Evolutionary conservation across 2,329 filamentous ascomycete genomes (phyloP).

Genomic region (Exophiala oligosperma): DNA sequence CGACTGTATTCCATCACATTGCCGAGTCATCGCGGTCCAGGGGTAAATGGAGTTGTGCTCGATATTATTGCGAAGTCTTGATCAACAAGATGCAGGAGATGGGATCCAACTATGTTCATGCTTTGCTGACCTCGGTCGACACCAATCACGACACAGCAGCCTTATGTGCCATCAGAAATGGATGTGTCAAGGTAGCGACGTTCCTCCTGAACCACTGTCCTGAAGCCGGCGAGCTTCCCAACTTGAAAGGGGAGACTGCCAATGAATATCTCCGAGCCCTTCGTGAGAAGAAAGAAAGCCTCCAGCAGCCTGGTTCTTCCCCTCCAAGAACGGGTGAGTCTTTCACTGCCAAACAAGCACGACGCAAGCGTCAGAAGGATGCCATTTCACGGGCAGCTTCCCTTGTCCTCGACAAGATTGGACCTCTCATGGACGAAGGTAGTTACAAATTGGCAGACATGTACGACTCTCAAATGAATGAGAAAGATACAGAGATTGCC

Average conservation of each 20-base stretch:
- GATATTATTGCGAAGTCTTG: constrained; percentile 91
- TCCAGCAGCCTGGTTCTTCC: constrained; percentile 64
- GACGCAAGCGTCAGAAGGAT: constrained; percentile 35
- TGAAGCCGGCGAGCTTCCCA: constrained; percentile 73
- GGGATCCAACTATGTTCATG: constrained; percentile 72
- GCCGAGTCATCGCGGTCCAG: constrained; percentile 83
- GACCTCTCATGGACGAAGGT: constrained; percentile 68
- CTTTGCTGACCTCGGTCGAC: constrained; percentile 79
- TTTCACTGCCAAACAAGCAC: constrained; percentile 20
- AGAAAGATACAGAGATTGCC: constrained; percentile 56
- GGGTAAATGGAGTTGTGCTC: constrained; percentile 82
- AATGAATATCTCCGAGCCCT: constrained; percentile 76
- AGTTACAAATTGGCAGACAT: constrained; percentile 65
- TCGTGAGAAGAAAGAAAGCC: constrained; percentile 40
- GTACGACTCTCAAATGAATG: constrained; percentile 36
- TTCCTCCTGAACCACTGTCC: constrained; percentile 74
- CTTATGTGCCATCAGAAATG: constrained; percentile 81
- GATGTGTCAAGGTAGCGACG: constrained; percentile 73
- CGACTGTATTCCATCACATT: constrained; percentile 92
- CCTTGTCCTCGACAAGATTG: constrained; percentile 68
- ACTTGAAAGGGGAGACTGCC: constrained; percentile 77
- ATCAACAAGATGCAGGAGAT: constrained; percentile 82
- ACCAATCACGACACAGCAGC: constrained; percentile 88
- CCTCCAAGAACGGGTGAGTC: constrained; percentile 45
- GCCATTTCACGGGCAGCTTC: constrained; percentile 63